Evolutionary conservation across 2,329 filamentous ascomycete genomes (phyloP), one percentile per base, ranked within the genome.

Genomic region (Epicoccum sorghinum): DNA sequence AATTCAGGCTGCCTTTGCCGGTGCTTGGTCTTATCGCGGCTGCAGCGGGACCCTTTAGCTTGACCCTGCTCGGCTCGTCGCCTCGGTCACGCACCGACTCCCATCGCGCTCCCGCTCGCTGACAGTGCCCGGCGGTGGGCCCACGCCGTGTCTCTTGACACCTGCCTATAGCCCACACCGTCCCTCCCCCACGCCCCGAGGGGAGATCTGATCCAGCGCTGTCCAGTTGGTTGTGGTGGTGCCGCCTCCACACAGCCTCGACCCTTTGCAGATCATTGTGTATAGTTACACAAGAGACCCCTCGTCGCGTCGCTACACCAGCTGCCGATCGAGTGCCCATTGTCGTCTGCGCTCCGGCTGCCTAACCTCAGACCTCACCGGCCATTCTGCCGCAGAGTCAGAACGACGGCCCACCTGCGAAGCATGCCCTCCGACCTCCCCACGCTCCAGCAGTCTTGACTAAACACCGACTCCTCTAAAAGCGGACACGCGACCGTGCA

Each of bases 371-470:
- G 18, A 32, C 29, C 8, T 6, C 27, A 24, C 29, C 29, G 8
- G 29, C 27, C 14, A 8, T 43, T 7, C 4, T 36, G 30, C 23
- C 42, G 14, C 3, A 25, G 18, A 33, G 4, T 25, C 27, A 22
- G 27, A 29, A 29, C 45, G 10, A n/a, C 10, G 7, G 30, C 12
- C 30, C 9, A n/a, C 24, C 46, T 27, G 27, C 46, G 22, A 35
- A 55, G 47, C 50, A 55, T 55, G 52, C 47, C 4, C 47, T 22
- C 32, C 41, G 24, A 6, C 30, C 46, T 46, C 47, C 47, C 46
- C 46, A 42, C 52, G 41, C 47, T 33, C 42, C 32, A 55, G 49
- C 54, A 53, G 43, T 36, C 40, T 32, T 38, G 37, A 48, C 54
- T 13, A 47, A 35, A 47, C 42, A 25, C 14, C 37, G 41, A 44